Evolutionary conservation across 345 rosid species (phyloP).

Genomic region (Turritis glabra): DNA sequence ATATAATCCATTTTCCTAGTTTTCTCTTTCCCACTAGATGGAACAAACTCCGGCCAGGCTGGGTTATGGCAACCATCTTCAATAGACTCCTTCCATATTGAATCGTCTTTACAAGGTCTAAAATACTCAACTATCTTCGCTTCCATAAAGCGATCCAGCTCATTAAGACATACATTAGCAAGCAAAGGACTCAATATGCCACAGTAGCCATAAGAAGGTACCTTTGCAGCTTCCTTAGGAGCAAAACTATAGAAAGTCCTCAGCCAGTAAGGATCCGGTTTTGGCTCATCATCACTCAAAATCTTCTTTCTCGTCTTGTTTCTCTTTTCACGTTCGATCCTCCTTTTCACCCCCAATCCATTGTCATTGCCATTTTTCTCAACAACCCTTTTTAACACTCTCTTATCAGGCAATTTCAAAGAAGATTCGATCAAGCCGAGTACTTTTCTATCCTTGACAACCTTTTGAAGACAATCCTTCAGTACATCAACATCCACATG

Average conservation of each 20-base stretch:
- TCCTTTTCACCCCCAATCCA: constrained; percentile 46
- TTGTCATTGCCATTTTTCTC: constrained; percentile 29
- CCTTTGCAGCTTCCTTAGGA: constrained; percentile 85
- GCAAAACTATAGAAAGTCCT: constrained; percentile 82
- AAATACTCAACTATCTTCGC: constrained; percentile 63
- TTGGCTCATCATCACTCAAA: constrained; percentile 78
- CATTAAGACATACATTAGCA: constrained; percentile 80
- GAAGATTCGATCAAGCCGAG: constrained; percentile 61
- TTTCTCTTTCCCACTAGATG: constrained; percentile 83
- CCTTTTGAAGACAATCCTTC: constrained; percentile 58
- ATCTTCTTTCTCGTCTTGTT: constrained; percentile 69
- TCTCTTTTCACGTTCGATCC: constrained; percentile 48
- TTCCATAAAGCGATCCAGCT: constrained; percentile 84
- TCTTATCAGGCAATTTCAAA: constrained; percentile 41
- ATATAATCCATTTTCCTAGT: constrained; percentile 93
- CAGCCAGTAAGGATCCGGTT: constrained; percentile 97
- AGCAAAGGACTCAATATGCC: constrained; percentile 94
- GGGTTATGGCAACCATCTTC: constrained; percentile 91
- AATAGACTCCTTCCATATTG: constrained; percentile 86
- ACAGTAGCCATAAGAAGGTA: constrained; percentile 82
- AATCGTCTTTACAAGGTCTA: constrained; percentile 73
- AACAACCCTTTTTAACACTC: constrained; percentile 28
- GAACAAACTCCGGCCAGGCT: constrained; percentile 99
- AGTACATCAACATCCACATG: constrained; percentile 52
- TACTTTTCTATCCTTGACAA: constrained; percentile 71